Conservation (phyloP, 1,139 yeast genomes). For the Hemisphaericaspora xylanilytica region DNA sequence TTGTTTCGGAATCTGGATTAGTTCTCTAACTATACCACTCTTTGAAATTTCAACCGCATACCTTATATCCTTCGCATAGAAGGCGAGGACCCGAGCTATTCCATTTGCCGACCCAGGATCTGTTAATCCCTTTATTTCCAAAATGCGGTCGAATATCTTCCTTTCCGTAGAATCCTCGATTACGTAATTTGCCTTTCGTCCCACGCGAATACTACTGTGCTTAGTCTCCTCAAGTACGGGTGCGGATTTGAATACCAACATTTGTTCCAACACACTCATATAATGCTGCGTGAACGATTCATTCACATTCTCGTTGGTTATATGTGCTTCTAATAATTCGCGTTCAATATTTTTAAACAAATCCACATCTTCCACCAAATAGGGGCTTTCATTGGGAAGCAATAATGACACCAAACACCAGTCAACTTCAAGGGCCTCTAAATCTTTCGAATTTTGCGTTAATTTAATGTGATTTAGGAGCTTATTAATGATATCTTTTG, state of each 20-base stretch:
- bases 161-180: constrained; percentile 30
- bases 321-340: constrained; percentile 2
- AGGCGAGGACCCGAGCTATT: constrained; percentile 32
- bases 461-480: neutral
- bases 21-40: constrained; percentile 33
- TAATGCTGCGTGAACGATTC: constrained; percentile 52
- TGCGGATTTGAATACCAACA: constrained; percentile 43
- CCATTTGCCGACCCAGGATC: constrained; percentile 11
- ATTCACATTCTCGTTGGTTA: constrained; percentile 23
- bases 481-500: constrained; percentile 3
- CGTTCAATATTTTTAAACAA: neutral
- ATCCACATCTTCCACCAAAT: neutral
- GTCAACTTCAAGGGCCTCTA: constrained; percentile 7
- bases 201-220: constrained; percentile 14
- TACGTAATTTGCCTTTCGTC: constrained; percentile 11
- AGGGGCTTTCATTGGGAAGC: constrained; percentile 27
- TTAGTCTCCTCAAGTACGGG: constrained; percentile 28
- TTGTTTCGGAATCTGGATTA: constrained; percentile 15
- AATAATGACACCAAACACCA: constrained; percentile 19
- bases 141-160: constrained; percentile 35
- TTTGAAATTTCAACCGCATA: constrained; percentile 39
- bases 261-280: constrained; percentile 47
- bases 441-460: neutral
- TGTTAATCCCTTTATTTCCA: constrained; percentile 3
- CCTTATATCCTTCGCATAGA: constrained; percentile 48